Evolutionary conservation across 768 basidiomycete genomes (phyloP), one percentile per base, ranked within the genome.

Genomic region (Rhizopogon rudus): DNA sequence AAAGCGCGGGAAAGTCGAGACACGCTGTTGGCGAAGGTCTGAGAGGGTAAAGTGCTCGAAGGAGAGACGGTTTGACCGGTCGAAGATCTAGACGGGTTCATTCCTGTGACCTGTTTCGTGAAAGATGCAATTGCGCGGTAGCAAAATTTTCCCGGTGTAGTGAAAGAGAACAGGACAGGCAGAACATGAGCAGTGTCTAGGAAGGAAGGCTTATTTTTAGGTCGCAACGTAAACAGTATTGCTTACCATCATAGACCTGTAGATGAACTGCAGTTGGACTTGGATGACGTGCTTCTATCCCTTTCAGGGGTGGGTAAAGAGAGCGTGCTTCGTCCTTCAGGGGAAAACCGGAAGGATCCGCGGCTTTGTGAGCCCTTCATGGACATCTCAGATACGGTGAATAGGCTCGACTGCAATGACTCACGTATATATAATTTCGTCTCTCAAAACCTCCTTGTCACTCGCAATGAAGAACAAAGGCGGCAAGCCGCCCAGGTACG

Each of bases 401-500:
- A 42, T n/a, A 2, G 28, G 40, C 5, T 6, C 43, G 37, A 54
- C 29, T n/a, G 31, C 42, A 56, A 52, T 1, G 50, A 52, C 54
- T 58, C 48, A 91, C 92, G 81, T 73, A 65, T 92, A 98, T 31
- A 98, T 82, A 35, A 92, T 84, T 69, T 98, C 96, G 65, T 98
- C 96, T 52, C 94, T 77, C 42, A 98, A 70, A 0, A 96, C 92
- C 72, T 98, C 96, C 62, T 87, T 89, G 54, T 97, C 90, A 40
- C 96, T 86, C 1, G 85, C 88, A 59, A 94, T 84, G 60, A 99
- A 72, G 25, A 93, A 71, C 44, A 98, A 65, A 12, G 97, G 97
- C 2, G 92, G 92, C 0, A 99, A 70, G 2, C 95, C 95, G 5
- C 96, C 97, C 10, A 99, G 78, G 69, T 93, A 94, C 0, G 82